phyloP scores from a whole-genome alignment of 768 basidiomycete genomes.

The Mycena polygramma region DNA sequence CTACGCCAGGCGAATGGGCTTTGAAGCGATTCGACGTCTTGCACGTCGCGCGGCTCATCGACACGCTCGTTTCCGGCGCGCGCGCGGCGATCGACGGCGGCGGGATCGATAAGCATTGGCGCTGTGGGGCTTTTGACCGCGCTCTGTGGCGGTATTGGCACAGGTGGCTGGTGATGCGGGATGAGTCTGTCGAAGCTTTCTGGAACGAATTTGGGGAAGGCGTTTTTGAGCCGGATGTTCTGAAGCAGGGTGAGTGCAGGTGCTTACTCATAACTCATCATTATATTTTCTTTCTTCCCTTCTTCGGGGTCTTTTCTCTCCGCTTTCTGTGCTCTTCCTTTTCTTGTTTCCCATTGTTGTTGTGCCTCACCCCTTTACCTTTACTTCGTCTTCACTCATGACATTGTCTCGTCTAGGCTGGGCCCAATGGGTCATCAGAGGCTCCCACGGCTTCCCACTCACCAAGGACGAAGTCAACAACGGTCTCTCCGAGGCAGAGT shows the following conservation, averaged over 20 bases:
- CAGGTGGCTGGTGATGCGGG: conserved; percentile 56
- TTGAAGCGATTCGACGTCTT: conserved; percentile 57
- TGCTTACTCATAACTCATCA: too few species aligned
- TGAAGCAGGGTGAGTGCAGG: conserved; percentile 52
- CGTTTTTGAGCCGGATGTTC: conserved; percentile 54
- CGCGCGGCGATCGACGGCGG: conserved; percentile 32
- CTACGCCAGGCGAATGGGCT: conserved; percentile 53
- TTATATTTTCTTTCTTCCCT: too few species aligned
- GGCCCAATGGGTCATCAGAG: conserved; percentile 52
- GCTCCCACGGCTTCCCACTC: conserved; percentile 56
- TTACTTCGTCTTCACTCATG: too few species aligned
- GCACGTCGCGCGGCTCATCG: conserved; percentile 55
- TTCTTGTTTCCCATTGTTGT: too few species aligned
- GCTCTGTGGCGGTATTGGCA: conserved; percentile 57
- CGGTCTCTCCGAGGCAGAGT: conserved; percentile 49
- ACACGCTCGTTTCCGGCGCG: conserved; percentile 52
- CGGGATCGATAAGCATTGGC: conserved; percentile 53
- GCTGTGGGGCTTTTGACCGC: conserved; percentile 57
- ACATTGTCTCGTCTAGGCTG: too few species aligned
- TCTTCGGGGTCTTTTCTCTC: too few species aligned
- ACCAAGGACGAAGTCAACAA: conserved; percentile 51
- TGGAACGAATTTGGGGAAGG: conserved; percentile 58
- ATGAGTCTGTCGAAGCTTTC: conserved; percentile 54
- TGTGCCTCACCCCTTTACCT: too few species aligned
- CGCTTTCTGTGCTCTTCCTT: too few species aligned